A percentile compares a stretch with the other conserved stretches of the same genome.
phyloP scores from a whole-genome alignment of 1,139 yeast genomes.

The Protomyces inundatus region DNA sequence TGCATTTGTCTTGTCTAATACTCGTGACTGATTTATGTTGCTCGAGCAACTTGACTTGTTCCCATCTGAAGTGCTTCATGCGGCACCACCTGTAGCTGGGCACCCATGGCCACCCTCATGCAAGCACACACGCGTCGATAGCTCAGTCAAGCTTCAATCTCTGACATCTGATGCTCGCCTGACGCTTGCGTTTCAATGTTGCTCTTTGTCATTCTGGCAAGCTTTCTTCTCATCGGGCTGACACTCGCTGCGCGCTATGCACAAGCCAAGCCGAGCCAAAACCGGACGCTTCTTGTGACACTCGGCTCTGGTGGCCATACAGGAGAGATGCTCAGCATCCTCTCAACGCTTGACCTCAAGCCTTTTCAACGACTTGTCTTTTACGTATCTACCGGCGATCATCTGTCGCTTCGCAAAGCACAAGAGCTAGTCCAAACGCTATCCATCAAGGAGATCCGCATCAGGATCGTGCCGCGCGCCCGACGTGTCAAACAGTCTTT shows the following conservation, averaged over 20 bases:
- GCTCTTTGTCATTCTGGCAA: background rate
- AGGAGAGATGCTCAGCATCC: constrained; percentile 28
- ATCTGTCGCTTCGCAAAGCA: constrained; percentile 20
- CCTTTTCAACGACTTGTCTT: constrained; percentile 23
- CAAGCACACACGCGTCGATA: too few species aligned
- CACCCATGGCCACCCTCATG: too few species aligned
- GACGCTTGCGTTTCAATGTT: background rate
- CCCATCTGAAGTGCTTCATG: too few species aligned
- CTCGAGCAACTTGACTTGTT: too few species aligned
- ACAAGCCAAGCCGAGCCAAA: background rate
- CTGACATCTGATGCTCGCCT: too few species aligned
- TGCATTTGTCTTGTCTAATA: too few species aligned
- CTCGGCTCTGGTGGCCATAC: constrained; percentile 31
- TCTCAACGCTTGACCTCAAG: constrained; percentile 12
- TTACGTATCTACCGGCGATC: constrained; percentile 29
- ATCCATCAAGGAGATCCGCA: background rate
- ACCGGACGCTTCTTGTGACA: constrained; percentile 7
- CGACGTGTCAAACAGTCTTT: constrained; percentile 67
- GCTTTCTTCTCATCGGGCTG: background rate
- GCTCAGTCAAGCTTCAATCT: too few species aligned
- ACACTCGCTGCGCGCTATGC: background rate
- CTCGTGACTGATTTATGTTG: too few species aligned
- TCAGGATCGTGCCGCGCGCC: constrained; percentile 58
- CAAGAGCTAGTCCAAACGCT: constrained; percentile 3
- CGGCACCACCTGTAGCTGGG: too few species aligned